Evolutionary conservation across 768 basidiomycete species (phyloP).

Genomic region (Hygrophoropsis aurantiaca): DNA sequence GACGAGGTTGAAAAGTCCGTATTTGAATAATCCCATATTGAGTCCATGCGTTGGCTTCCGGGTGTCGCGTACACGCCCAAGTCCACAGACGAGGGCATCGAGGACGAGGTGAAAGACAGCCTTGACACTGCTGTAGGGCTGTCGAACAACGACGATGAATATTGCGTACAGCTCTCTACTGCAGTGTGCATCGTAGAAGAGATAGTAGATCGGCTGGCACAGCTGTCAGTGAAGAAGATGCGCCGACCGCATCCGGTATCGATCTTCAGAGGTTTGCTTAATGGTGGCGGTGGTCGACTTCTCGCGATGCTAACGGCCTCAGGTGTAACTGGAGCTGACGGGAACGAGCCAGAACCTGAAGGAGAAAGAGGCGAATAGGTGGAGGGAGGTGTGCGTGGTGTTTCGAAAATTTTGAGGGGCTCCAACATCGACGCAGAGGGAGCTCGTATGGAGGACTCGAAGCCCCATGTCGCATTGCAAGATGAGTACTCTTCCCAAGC

Average conservation of each 20-base stretch:
- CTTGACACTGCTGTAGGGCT: constrained; percentile 42
- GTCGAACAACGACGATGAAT: constrained; percentile 57
- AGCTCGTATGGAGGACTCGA: constrained; percentile 52
- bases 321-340: constrained; percentile 60
- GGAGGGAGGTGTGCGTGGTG: constrained; percentile 49
- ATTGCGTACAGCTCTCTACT: constrained; percentile 59
- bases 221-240: constrained; percentile 38
- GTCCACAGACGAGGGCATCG: constrained; percentile 39
- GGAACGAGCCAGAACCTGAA: constrained; percentile 34
- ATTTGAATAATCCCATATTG: constrained; percentile 47
- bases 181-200: constrained; percentile 77
- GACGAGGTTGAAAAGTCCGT: constrained; percentile 47
- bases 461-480: constrained; percentile 55
- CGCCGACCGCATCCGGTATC: constrained; percentile 48
- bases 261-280: constrained; percentile 53
- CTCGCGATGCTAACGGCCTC: constrained; percentile 46
- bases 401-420: constrained; percentile 43
- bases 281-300: constrained; percentile 31
- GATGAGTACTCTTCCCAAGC: constrained; percentile 38
- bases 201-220: constrained; percentile 43
- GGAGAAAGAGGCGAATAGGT: constrained; percentile 50
- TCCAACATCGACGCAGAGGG: constrained; percentile 36
- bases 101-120: constrained; percentile 28
- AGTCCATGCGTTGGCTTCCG: constrained; percentile 52
- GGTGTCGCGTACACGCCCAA: constrained; percentile 40